Evolutionary conservation across 176 grass and related monocot genomes (phyloP).

Genomic region (Zea mays): Zm-B73-REFERENCE-NAM-5.0 NC_050100.1:2312001-2312500

Average conservation of each 20-base stretch:
- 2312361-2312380: conserved; percentile 78
- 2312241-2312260: not conserved
- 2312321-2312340: conserved; percentile 46
- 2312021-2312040: too few relatives aligned
- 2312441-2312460: conserved; percentile 96
- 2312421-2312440: conserved; percentile 88
- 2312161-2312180: conserved; percentile 9
- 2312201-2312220: conserved; percentile 54
- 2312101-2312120: conserved; percentile 38
- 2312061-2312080: too few relatives aligned
- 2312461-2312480: conserved; percentile 78
- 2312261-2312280: not conserved
- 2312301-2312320: conserved; percentile 61
- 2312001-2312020: too few relatives aligned
- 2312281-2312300: conserved; percentile 31
- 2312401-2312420: conserved; percentile 87
- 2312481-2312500: conserved; percentile 63
- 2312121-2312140: not conserved
- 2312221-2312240: not conserved
- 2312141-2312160: not conserved
- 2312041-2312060: too few relatives aligned
- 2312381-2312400: conserved; percentile 80
- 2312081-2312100: conserved; percentile 32
- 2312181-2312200: conserved; percentile 38
- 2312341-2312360: conserved; percentile 64